Base-by-base conservation (phyloP, 345 rosid genomes). In the Turnera subulata region DNA sequence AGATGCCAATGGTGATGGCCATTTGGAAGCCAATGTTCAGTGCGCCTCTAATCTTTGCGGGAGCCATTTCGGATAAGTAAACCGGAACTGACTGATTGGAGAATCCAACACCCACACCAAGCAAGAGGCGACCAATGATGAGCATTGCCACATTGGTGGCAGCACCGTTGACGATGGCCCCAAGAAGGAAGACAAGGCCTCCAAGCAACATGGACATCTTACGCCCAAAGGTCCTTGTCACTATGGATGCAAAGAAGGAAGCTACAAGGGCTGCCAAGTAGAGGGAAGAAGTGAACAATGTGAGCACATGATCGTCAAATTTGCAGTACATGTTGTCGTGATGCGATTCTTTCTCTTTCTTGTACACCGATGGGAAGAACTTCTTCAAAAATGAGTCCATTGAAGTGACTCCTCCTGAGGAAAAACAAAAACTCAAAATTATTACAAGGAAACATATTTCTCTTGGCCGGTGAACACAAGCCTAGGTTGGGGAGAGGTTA, bases 221-320 rank as follows among this genome's bases (percentile, higher is more conserved):
- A 18, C 84, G 55, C 0, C 84, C 84, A 1, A 66, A 74, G 2
- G 35, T 59, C 53, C 88, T 76, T 1, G 96, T 88, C 0, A 81
- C 55, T 0, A 65, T n/a, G 10, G 96, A 83, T n/a, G 92, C 89
- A 23, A 74, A 65, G 58, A 81, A 68, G 39, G 90, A 83, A 29
- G 96, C 85, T 6, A 88, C 17, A 46, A 88, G 56, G 22, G 86
- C 90, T 2, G 92, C 90, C 6, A 88, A 53, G 49, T 88, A 88
- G 19, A 88, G 90, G 56, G 92, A 88, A 11, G 92, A 88, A 15
- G 96, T 88, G 72, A 88, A 88, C 60, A 85, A 64, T 50, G 79
- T 75, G n/a, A 88, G 72, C 25, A 76, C 64, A 62, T 83, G 59
- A 70, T 81, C 81, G 24, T 88, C 81, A 10, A 81, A 85, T 54